A percentile compares a stretch with the other conserved stretches of the same genome.
Conservation (phyloP, 2,329 filamentous ascomycete species). For the Nemania sp. region DNA sequence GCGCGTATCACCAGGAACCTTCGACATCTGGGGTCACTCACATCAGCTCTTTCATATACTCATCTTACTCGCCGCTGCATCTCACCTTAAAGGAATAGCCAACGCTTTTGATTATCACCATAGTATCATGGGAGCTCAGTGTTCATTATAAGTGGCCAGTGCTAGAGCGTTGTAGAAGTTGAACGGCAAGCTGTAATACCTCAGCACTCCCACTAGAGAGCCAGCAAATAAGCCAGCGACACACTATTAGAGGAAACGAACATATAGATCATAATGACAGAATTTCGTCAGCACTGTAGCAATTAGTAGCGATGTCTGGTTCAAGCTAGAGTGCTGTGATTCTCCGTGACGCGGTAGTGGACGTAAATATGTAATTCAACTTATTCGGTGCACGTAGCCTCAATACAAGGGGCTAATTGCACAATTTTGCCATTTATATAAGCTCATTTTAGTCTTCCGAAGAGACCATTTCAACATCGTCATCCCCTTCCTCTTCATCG, state of each 20-base stretch:
- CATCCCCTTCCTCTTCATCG: slow-evolving; percentile 17
- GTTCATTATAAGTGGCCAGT: slow-evolving; percentile 35
- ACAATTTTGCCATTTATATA: neutral
- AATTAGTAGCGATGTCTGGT: neutral
- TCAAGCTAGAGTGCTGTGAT: too few species aligned
- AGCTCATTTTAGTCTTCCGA: neutral
- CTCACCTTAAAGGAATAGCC: slow-evolving; percentile 80
- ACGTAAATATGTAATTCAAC: too few species aligned
- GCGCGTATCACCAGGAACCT: slow-evolving; percentile 73
- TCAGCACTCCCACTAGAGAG: neutral
- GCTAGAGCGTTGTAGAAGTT: neutral
- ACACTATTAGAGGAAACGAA: neutral
- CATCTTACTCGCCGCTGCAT: slow-evolving; percentile 79
- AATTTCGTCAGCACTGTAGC: neutral
- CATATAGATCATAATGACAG: too few species aligned
- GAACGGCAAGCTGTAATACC: neutral
- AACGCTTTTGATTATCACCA: slow-evolving; percentile 89
- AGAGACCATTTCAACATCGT: slow-evolving; percentile 23
- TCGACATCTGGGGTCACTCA: slow-evolving; percentile 90
- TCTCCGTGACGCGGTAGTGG: too few species aligned
- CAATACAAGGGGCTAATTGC: neutral
- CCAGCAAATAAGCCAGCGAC: neutral
- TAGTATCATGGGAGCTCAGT: slow-evolving; percentile 58
- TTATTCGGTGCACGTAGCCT: neutral
- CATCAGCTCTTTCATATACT: slow-evolving; percentile 96